Evolutionary conservation across 345 rosid species (phyloP), one percentile per base, ranked within the genome.

Genomic region (Geranium brycei): DNA sequence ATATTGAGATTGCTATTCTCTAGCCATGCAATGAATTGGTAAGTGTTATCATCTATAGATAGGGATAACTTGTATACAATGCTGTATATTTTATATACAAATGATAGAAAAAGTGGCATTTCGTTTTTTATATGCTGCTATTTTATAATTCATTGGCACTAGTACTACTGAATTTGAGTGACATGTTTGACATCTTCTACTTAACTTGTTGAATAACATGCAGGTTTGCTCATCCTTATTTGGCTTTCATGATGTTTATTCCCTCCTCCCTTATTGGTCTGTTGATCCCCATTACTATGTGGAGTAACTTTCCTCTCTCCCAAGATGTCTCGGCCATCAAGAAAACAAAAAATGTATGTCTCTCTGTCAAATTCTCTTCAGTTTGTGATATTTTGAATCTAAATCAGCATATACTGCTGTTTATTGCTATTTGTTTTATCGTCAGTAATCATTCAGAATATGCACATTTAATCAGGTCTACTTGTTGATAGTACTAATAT

Each of bases 141-240:
- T 47, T 47, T 47, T 47, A 47, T 13, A 8, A 47, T 47, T 47
- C 53, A 47, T 47, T 7, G 17, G 17, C 64, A 38, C 19, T 41
- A n/a, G 64, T 53, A 12, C 55, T 38, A 55, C 3, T 64, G 30
- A 31, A 28, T 15, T 17, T 64, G 31, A 64, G 31, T 28, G 47
- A 47, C 28, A 56, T 51, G 31, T 31, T 51, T 56, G 31, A 16
- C 67, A 14, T 17, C 19, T n/a, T 57, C 38, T 57, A 63, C 15
- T 69, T 47, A 31, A 3, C 4, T 31, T 31, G 35, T 70, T 47
- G 31, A 69, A 41, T 69, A 62, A 47, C 75, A 67, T 84, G 85
- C 87, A 93, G 99, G 99, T 93, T 88, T 80, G 89, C 97, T 65
- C 83, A 82, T 76, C 87, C 96, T 65, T 88, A 76, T 74, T 74